phyloP scores from a whole-genome alignment of 2,329 filamentous ascomycete genomes.

The Stachybotrys chartarum region DNA sequence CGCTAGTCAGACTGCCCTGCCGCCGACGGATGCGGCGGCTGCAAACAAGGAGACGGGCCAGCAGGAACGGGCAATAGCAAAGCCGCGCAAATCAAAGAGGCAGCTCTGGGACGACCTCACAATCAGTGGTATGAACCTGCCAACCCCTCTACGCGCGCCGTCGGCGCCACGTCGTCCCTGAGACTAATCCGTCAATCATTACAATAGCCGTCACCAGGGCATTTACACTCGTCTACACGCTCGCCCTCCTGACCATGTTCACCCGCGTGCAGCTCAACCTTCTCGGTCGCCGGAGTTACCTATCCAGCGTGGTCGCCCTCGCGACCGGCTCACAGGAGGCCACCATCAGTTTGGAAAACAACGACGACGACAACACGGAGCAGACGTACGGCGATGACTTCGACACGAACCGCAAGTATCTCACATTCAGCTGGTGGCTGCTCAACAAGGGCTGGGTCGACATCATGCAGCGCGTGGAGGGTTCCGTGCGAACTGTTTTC shows the following conservation, averaged over 20 bases:
- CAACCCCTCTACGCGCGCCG: background rate
- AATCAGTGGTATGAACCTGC: slow-evolving; percentile 66
- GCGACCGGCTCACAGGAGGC: slow-evolving; percentile 68
- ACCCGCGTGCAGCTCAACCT: slow-evolving; percentile 96
- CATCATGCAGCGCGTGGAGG: slow-evolving; percentile 72
- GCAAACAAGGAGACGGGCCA: slow-evolving; percentile 7
- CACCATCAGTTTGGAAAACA: slow-evolving; percentile 84
- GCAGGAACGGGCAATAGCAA: slow-evolving; percentile 25
- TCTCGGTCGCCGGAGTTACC: slow-evolving; percentile 87
- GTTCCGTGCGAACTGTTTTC: slow-evolving; percentile 85
- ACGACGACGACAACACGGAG: slow-evolving; percentile 80
- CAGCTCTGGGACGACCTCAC: slow-evolving; percentile 98
- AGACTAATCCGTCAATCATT: slow-evolving; percentile 9
- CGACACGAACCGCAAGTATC: slow-evolving; percentile 88
- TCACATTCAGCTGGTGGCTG: slow-evolving; percentile 98
- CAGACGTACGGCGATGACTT: slow-evolving; percentile 88
- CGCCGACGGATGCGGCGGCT: slow-evolving; percentile 37
- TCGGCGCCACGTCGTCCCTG: background rate
- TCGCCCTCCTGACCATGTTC: slow-evolving; percentile 82
- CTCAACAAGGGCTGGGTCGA: slow-evolving; percentile 84
- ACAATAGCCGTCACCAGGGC: slow-evolving; percentile 74
- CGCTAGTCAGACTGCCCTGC: slow-evolving; percentile 65
- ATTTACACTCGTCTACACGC: slow-evolving; percentile 86
- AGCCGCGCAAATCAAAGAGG: slow-evolving; percentile 68
- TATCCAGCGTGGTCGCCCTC: slow-evolving; percentile 89